A percentile compares a stretch with the other conserved stretches of the same genome.
phyloP scores from a whole-genome alignment of 208 protist genomes.

The Trypanosoma congolense region DNA sequence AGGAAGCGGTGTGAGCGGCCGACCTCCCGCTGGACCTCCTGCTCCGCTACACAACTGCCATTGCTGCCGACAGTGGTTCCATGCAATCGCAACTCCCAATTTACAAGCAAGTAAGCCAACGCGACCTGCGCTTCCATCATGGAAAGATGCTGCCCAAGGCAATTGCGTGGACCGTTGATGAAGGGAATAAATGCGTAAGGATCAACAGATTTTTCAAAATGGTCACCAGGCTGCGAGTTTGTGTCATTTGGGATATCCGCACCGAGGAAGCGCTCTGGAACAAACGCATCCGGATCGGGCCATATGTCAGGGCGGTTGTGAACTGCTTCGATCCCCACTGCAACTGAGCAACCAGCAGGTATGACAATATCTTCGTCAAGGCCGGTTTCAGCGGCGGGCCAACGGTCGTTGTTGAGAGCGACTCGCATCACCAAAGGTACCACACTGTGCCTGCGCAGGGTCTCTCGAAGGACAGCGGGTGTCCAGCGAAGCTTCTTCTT shows the following conservation, averaged over 20 bases:
- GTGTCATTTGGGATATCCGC: constrained; percentile 78
- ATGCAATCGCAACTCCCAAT: constrained; percentile 69
- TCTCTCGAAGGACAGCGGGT: constrained; percentile 80
- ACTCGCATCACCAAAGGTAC: constrained; percentile 85
- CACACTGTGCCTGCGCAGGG: constrained; percentile 78
- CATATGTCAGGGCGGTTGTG: constrained; percentile 79
- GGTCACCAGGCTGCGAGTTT: constrained; percentile 35
- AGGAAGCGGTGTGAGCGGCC: constrained; percentile 79
- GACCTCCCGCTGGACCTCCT: constrained; percentile 44
- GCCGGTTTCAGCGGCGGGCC: constrained; percentile 64
- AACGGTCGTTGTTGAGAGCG: constrained; percentile 72
- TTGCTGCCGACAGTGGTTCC: constrained; percentile 17
- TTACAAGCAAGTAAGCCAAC: constrained; percentile 64
- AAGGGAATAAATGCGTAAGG: constrained; percentile 90
- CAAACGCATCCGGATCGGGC: constrained; percentile 70
- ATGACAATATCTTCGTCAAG: constrained; percentile 65
- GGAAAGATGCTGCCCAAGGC: constrained; percentile 87
- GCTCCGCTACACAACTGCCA: constrained; percentile 15
- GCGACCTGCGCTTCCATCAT: constrained; percentile 86
- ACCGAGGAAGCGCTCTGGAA: constrained; percentile 77
- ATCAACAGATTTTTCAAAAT: constrained; percentile 67
- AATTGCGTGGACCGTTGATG: constrained; percentile 91
- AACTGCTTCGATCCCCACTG: constrained; percentile 75
- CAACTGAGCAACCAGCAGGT: constrained; percentile 70
- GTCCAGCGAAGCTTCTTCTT: constrained; percentile 59